Evolutionary conservation across 345 rosid species (phyloP).

Genomic region (Populus nigra): DNA sequence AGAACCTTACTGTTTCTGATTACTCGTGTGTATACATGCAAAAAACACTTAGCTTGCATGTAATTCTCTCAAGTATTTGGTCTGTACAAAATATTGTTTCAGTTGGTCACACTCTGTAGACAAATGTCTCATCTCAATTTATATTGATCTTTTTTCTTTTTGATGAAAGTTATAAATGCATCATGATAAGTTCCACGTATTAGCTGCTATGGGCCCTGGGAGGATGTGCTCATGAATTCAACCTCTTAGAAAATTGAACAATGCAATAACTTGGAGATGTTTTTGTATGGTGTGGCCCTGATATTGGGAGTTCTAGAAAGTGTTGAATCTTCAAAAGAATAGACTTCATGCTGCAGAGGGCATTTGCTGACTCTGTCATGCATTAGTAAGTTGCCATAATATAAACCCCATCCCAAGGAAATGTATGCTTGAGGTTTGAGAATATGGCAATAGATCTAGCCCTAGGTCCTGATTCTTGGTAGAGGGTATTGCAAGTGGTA

Average conservation of each 20-base stretch:
- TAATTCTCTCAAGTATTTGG: not conserved
- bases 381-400: not conserved
- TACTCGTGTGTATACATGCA: not conserved
- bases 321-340: not conserved
- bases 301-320: not conserved
- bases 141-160: not conserved
- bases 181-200: not conserved
- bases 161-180: not conserved
- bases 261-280: not conserved
- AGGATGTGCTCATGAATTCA: not conserved
- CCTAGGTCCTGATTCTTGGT: not conserved
- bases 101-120: not conserved
- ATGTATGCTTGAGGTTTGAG: not conserved
- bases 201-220: not conserved
- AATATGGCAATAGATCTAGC: not conserved
- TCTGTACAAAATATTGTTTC: not conserved
- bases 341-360: not conserved
- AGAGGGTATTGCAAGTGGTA: not conserved
- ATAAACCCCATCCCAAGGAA: not conserved
- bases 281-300: not conserved
- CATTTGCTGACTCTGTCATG: not conserved
- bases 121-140: not conserved
- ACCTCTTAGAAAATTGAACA: not conserved
- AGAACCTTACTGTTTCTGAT: constrained; percentile 7
- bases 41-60: not conserved